phyloP scores from a whole-genome alignment of 163 green algal species.

The Scenedesmus sp. region DNA sequence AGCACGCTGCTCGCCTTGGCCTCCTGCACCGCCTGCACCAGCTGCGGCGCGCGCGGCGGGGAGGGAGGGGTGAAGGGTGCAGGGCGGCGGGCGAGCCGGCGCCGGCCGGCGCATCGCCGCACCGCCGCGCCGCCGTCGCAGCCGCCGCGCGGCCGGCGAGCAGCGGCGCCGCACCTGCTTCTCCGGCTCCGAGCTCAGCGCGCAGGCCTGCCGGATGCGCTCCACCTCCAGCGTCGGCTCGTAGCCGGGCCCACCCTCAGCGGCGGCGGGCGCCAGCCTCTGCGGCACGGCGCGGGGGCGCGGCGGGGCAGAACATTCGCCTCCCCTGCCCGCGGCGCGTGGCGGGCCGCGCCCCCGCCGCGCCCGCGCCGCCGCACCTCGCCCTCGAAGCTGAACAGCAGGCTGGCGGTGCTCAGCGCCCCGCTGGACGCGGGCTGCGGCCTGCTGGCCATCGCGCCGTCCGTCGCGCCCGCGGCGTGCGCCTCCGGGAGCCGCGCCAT shows the following conservation, averaged over 20 bases:
- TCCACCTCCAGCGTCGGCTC: slow-evolving; percentile 24
- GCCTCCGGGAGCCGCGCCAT: too few relatives aligned
- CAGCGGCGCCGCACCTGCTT: slow-evolving; percentile 3
- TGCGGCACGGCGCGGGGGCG: too few relatives aligned
- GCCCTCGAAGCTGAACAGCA: slow-evolving; percentile 12
- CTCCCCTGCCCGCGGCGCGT: too few relatives aligned
- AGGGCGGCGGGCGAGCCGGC: too few relatives aligned
- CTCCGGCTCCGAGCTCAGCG: background rate
- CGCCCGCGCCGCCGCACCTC: background rate
- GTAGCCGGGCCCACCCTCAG: background rate
- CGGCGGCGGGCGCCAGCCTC: background rate
- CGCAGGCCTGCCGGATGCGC: slow-evolving; percentile 1
- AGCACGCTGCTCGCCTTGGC: slow-evolving; percentile 34
- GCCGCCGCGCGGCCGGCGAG: background rate
- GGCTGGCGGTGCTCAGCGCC: too few relatives aligned
- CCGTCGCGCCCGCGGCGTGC: too few relatives aligned
- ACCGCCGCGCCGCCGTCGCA: background rate
- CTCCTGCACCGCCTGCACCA: slow-evolving; percentile 8
- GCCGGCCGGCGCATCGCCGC: too few relatives aligned
- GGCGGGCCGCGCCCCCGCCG: background rate
- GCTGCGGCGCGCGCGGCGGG: background rate
- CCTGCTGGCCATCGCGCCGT: background rate
- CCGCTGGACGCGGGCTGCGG: background rate
- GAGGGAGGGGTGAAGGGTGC: too few relatives aligned
- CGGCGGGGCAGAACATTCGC: too few relatives aligned